These are phyloP conservation scores for Fusarium globosum DNA, from an alignment of 2,329 filamentous ascomycete genomes.

Conservation along the genomic window DNA sequence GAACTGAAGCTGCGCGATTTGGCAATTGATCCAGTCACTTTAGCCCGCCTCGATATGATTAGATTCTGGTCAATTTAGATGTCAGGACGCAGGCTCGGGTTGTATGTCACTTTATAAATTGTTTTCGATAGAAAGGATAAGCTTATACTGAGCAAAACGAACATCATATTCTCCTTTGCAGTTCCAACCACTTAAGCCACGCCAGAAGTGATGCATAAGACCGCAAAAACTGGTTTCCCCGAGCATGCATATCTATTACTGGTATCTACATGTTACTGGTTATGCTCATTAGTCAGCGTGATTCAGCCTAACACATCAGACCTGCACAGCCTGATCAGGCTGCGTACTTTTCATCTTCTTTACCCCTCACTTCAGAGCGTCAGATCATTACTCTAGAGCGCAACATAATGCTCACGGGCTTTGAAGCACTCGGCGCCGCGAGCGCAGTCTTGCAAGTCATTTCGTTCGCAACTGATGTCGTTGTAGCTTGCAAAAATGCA, in stretches of 20 bases:
- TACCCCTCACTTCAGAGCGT: not conserved
- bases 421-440: slow-evolving; percentile 22
- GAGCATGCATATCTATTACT: not conserved
- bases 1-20: not conserved
- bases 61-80: no score
- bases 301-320: not conserved
- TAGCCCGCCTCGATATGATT: not conserved
- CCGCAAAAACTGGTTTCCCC: not conserved
- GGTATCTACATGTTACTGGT: accelerated
- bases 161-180: not conserved
- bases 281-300: accelerated
- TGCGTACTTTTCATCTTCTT: not conserved
- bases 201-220: accelerated
- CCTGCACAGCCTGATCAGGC: not conserved
- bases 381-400: accelerated
- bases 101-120: not conserved
- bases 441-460: slow-evolving; percentile 30
- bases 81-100: not conserved
- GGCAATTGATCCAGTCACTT: not conserved
- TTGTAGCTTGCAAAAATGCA: not conserved
- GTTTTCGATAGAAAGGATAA: not conserved
- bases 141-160: accelerated
- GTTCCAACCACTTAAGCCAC: not conserved
- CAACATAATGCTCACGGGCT: not conserved
- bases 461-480: not conserved